Base-by-base conservation (phyloP, 2,329 filamentous ascomycete species). In the Amauroascus verrucosus region DNA sequence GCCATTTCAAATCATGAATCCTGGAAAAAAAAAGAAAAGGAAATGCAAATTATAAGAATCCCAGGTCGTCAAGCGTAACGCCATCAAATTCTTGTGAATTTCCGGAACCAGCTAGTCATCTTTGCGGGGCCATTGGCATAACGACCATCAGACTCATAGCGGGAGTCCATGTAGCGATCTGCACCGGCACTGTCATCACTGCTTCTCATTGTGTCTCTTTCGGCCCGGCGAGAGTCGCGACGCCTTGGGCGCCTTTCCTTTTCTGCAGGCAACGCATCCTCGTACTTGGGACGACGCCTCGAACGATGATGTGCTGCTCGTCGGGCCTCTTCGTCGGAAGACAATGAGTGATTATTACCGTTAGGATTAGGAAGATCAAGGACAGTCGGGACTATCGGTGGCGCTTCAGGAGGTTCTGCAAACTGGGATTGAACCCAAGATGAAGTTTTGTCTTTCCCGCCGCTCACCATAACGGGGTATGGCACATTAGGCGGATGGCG, bases 401-500 rank as follows among this genome's bases (percentile, higher is more conserved):
- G 74, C 7, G 71, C 67, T 50, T 75, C 73, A 0, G 74, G 73
- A 14, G 73, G 74, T 18, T 76, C 73, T 24, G 67, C 69, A 7
- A 68, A 64, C 59, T 75, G 73, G 1, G 71, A 73, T 55, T 76
- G 66, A 6, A 77, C 67, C 74, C 74, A 77, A 6, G 71, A 74
- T 6, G 72, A 73, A 32, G 72, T 76, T 61, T 76, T 75, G 51
- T 76, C 71, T 59, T 70, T 71, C 20, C 64, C 69, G 18, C 68
- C 67, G 30, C 62, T 59, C 58, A 65, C 66, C 55, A 67, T 62
- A 30, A 66, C 65, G 1, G 60, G 60, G 47, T 59, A 49, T 55
- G 63, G 56, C 18, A 59, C 46, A 20, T 57, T 57, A 13, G 54
- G 44, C 16, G 51, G 37, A 26, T 50, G 56, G 13, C 61, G 63